Conservation (phyloP, 208 protist genomes). For the Leishmania martiniquensis region DNA sequence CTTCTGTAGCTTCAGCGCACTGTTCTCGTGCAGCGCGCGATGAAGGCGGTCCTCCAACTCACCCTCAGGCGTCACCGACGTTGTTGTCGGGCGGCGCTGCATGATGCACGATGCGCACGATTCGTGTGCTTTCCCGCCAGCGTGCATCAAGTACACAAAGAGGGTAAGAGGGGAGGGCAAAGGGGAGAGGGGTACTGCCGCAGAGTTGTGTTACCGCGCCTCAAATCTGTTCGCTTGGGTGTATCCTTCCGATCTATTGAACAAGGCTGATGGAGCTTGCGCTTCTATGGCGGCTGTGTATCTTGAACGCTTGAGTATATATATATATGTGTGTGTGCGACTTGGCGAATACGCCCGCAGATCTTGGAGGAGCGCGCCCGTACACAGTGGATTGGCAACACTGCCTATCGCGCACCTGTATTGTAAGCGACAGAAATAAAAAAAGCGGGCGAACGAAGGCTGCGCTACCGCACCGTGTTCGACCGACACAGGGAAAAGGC, state of each 20-base stretch:
- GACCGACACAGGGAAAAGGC: not conserved
- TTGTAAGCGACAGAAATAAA: no score
- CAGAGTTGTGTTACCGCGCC: no score
- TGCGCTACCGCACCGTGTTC: not conserved
- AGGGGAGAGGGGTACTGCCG: not conserved
- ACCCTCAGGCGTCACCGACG: slow-evolving; percentile 5
- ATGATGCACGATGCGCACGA: not conserved
- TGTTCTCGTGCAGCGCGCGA: slow-evolving; percentile 71
- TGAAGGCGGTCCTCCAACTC: slow-evolving; percentile 73
- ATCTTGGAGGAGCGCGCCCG: not conserved
- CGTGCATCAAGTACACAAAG: not conserved
- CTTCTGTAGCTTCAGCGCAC: slow-evolving; percentile 56
- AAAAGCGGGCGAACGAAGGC: not conserved
- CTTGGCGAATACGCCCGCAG: not conserved
- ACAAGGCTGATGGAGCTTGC: not conserved
- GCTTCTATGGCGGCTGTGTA: not conserved
- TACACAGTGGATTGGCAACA: not conserved
- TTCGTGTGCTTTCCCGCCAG: not conserved
- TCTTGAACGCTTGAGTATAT: not conserved
- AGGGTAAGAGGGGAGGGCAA: not conserved
- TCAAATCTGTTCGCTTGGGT: not conserved
- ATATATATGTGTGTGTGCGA: not conserved
- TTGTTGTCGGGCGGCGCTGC: slow-evolving; percentile 22
- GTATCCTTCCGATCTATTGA: not conserved
- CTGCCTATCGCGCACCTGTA: not conserved